phyloP scores from a whole-genome alignment of 106 monocot species.

The Narthecium ossifragum region DNA sequence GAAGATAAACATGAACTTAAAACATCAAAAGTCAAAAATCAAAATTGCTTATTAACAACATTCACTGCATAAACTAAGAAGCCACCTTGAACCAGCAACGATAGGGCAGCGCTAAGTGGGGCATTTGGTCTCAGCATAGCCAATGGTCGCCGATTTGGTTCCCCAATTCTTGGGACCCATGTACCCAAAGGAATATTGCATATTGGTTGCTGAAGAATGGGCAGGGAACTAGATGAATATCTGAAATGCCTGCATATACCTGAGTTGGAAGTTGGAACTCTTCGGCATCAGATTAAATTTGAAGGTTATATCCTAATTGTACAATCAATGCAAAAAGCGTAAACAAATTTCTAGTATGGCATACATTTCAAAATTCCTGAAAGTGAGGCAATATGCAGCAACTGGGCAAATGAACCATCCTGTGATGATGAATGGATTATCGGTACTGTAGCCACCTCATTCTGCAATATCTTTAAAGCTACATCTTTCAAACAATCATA shows the following conservation, averaged over 20 bases:
- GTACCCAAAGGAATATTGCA: conserved; percentile 63
- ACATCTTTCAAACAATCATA: conserved; percentile 86
- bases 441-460: conserved; percentile 80
- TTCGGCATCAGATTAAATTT: too few species aligned
- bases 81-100: conserved; percentile 83
- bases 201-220: conserved; percentile 77
- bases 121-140: conserved; percentile 74
- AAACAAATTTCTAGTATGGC: not conserved
- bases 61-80: not conserved
- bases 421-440: conserved; percentile 68
- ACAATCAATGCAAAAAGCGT: not conserved
- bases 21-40: too few species aligned
- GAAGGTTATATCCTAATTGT: not conserved
- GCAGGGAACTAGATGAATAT: conserved; percentile 68
- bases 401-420: conserved; percentile 79
- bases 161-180: conserved; percentile 91
- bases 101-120: conserved; percentile 67
- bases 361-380: conserved; percentile 88
- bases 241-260: conserved; percentile 91
- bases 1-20: too few species aligned
- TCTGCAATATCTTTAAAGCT: conserved; percentile 78
- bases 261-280: too few species aligned
- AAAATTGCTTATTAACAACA: too few species aligned
- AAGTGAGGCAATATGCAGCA: conserved; percentile 85
- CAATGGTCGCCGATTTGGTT: conserved; percentile 57